Conservation (phyloP, 2,329 filamentous ascomycete genomes). For the Xylariomycetidae sp. region DNA sequence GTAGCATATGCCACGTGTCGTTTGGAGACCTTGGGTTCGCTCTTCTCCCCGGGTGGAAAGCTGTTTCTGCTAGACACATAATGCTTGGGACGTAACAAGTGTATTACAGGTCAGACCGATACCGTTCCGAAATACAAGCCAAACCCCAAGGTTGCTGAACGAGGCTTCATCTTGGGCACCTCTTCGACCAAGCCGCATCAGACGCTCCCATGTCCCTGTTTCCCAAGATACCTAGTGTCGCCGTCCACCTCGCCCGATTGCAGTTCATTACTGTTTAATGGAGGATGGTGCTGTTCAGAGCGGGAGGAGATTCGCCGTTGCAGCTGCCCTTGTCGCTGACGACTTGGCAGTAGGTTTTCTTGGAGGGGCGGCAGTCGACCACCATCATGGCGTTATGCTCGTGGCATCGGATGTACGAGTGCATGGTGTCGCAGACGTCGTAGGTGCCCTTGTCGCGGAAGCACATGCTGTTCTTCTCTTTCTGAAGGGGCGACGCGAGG, state of each 20-base stretch:
- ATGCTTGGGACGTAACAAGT: too few relatives aligned
- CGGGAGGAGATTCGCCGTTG: conserved; percentile 8
- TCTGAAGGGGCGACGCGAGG: conserved; percentile 6
- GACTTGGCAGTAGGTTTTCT: conserved; percentile 11
- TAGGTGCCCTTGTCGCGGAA: conserved; percentile 8
- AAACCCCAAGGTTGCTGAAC: too few relatives aligned
- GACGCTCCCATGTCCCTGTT: too few relatives aligned
- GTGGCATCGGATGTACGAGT: conserved; percentile 11
- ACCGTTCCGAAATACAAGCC: too few relatives aligned
- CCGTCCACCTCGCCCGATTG: not conserved
- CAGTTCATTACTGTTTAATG: not conserved
- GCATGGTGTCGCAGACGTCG: conserved; percentile 14
- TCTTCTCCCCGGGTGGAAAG: too few relatives aligned
- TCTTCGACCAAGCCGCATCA: too few relatives aligned
- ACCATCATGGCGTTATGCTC: conserved; percentile 9
- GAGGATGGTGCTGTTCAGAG: conserved; percentile 7
- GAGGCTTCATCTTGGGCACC: too few relatives aligned
- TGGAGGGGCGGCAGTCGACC: conserved; percentile 9
- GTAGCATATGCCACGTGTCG: too few relatives aligned
- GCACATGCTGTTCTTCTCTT: conserved; percentile 3
- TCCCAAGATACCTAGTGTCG: too few relatives aligned
- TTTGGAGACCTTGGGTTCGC: too few relatives aligned
- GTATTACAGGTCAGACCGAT: too few relatives aligned
- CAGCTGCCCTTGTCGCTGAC: conserved; percentile 12
- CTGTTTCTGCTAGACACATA: too few relatives aligned